phyloP scores from a whole-genome alignment of 345 rosid genomes.

The Balakata baccata region DNA sequence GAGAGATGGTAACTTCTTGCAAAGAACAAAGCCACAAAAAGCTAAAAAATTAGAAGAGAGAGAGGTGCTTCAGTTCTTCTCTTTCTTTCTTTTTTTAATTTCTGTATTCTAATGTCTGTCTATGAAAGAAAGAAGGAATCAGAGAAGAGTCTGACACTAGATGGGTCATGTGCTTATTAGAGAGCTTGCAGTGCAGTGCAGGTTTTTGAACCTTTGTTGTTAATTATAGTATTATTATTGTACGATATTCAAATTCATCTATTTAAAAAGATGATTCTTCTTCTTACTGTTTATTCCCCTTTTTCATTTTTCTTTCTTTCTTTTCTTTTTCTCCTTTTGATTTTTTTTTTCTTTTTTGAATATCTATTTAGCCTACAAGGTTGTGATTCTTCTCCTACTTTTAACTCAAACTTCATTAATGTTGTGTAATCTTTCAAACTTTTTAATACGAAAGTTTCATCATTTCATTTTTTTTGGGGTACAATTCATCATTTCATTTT shows the following conservation, averaged over 20 bases:
- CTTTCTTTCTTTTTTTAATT: background rate
- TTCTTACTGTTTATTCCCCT: constrained; percentile 33
- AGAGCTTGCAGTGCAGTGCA: too few relatives aligned
- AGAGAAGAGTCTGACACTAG: constrained; percentile 42
- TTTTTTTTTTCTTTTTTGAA: background rate
- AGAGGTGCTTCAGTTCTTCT: background rate
- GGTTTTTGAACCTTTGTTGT: constrained; percentile 21
- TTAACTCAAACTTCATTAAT: constrained; percentile 13
- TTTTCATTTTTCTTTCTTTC: constrained; percentile 1
- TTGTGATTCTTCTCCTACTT: constrained; percentile 18
- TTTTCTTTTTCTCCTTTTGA: constrained; percentile 13
- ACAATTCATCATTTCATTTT: too few relatives aligned
- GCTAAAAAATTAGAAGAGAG: constrained; percentile 17
- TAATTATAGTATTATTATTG: constrained; percentile 27
- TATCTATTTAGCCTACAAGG: background rate
- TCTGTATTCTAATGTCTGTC: background rate
- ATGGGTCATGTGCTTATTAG: constrained; percentile 46
- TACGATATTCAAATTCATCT: constrained; percentile 43
- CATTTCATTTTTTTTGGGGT: too few relatives aligned
- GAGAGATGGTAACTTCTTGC: constrained; percentile 58
- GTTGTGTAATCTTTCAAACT: background rate
- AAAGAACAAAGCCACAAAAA: constrained; percentile 42
- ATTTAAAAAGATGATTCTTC: constrained; percentile 53
- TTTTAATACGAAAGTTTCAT: constrained; percentile 12
- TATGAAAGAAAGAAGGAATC: constrained; percentile 35